phyloP scores from a whole-genome alignment of 2,329 filamentous ascomycete genomes.

The Calonectria pseudoreteaudii region DNA sequence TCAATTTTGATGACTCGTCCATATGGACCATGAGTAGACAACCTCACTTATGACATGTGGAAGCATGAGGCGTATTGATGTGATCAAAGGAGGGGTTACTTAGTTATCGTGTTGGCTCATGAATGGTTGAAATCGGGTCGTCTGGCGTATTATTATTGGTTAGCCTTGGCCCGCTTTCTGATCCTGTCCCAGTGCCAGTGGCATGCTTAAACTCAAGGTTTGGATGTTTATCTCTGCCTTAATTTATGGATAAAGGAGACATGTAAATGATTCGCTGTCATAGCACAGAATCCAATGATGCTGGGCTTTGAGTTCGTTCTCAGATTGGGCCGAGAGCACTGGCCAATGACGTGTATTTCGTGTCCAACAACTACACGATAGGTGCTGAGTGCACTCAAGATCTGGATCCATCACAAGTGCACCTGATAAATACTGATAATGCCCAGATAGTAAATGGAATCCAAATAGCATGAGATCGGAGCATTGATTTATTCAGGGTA shows the following conservation, averaged over 20 bases:
- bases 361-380: neutral
- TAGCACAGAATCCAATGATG: neutral
- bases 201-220: neutral
- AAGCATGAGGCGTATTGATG: neutral
- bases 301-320: neutral
- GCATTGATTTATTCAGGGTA: neutral
- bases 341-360: neutral
- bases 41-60: neutral
- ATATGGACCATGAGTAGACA: neutral
- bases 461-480: neutral
- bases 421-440: neutral
- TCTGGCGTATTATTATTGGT: neutral
- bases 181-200: neutral
- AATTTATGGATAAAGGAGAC: neutral
- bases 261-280: neutral
- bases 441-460: neutral
- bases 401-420: neutral
- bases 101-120: neutral
- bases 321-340: neutral
- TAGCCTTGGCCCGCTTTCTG: neutral
- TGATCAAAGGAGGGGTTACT: neutral
- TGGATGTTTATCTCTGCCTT: neutral
- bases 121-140: neutral
- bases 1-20: neutral
- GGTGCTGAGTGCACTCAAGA: neutral